A percentile compares a stretch with the other conserved stretches of the same genome.
phyloP scores from a whole-genome alignment of 352 stramenopile genomes.

The Phytophthora sp. region DNA sequence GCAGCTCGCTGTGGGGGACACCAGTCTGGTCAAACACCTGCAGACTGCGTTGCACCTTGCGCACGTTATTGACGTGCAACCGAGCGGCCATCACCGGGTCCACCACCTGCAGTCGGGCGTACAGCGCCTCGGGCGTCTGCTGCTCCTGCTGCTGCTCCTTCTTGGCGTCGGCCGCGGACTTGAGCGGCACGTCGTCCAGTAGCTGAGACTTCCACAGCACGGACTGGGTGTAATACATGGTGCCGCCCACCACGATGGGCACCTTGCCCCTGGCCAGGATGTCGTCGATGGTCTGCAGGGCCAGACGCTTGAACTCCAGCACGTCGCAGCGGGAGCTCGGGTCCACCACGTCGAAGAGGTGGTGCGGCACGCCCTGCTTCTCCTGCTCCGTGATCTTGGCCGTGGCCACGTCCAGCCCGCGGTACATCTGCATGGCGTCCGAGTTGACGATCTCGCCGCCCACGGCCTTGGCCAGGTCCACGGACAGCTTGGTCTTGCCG shows the following conservation, averaged over 20 bases:
- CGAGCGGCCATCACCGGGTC: conserved; percentile 85
- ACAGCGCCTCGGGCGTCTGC: conserved; percentile 63
- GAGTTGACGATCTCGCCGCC: conserved; percentile 92
- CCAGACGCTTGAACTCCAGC: conserved; percentile 80
- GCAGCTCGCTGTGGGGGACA: conserved; percentile 70
- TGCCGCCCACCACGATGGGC: conserved; percentile 92
- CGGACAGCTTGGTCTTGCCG: conserved; percentile 93
- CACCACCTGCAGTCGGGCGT: conserved; percentile 61
- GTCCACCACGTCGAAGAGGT: conserved; percentile 89
- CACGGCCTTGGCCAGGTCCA: conserved; percentile 90
- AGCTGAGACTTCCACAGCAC: conserved; percentile 90
- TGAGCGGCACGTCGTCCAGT: conserved; percentile 69
- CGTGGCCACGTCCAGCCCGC: conserved; percentile 87
- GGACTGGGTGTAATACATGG: conserved; percentile 94
- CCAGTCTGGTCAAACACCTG: conserved; percentile 87
- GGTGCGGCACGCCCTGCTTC: conserved; percentile 89
- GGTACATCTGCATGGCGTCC: conserved; percentile 93
- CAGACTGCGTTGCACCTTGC: conserved; percentile 86
- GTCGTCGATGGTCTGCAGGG: conserved; percentile 81
- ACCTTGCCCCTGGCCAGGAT: conserved; percentile 87
- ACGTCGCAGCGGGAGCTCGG: conserved; percentile 79
- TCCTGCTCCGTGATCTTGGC: conserved; percentile 89
- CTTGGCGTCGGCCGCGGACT: conserved; percentile 1
- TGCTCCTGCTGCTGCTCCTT: conserved; percentile 15
- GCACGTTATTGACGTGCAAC: conserved; percentile 88